phyloP scores from a whole-genome alignment of 1,284 basidiomycete species.

The Mrakiaceae sp. region DNA sequence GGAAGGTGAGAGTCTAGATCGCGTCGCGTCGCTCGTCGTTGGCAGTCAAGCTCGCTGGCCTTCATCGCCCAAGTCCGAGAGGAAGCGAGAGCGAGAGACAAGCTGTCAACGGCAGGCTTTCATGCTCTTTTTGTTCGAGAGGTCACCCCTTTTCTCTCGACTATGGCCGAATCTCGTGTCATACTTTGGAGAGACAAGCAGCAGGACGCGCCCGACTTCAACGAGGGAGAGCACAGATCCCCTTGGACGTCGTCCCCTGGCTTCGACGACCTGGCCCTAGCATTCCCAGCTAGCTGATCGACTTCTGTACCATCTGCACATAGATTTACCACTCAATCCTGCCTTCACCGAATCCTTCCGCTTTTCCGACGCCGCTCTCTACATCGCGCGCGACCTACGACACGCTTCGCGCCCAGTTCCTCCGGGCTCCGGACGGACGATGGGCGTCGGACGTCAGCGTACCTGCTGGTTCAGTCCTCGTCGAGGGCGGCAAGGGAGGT shows the following conservation, averaged over 20 bases:
- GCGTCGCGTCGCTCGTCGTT: too few species aligned
- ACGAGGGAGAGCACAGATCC: background rate
- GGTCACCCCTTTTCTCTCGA: too few species aligned
- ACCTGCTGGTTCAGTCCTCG: conserved; percentile 20
- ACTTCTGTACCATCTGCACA: background rate
- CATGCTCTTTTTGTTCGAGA: too few species aligned
- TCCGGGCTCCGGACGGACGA: conserved; percentile 38
- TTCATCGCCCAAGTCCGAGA: too few species aligned
- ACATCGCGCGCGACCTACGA: conserved; percentile 28
- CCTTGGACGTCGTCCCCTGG: background rate
- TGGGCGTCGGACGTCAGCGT: conserved; percentile 37
- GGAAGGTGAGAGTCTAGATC: conserved; percentile 28
- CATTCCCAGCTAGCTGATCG: background rate
- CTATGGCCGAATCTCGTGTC: too few species aligned
- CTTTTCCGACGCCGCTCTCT: conserved; percentile 25
- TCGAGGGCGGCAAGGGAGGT: background rate
- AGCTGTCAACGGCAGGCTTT: too few species aligned
- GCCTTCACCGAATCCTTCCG: conserved; percentile 30
- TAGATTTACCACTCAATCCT: conserved; percentile 34
- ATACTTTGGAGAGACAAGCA: too few species aligned
- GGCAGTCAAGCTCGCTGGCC: too few species aligned
- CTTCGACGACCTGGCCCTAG: background rate
- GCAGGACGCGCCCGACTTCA: too few species aligned
- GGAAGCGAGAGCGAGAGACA: too few species aligned
- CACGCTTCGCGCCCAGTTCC: conserved; percentile 31